Conservation (phyloP, 2,329 filamentous ascomycete species). For the Pseudopyricularia javanii region DNA sequence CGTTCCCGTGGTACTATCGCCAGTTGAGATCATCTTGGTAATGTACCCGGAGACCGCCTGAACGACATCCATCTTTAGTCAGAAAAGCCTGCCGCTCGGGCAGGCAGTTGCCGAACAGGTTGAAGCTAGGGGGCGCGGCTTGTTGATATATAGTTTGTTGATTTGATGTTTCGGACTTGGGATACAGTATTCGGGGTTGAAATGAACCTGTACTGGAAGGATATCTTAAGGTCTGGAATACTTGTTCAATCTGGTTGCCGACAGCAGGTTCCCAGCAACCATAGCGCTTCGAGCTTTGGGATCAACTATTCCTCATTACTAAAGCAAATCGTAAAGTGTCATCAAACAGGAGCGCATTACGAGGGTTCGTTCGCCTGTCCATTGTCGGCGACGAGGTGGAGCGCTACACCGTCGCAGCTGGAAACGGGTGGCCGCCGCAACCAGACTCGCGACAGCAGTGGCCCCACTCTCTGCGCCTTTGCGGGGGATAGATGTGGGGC, state of each 20-base stretch:
- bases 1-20: slow-evolving; percentile 53
- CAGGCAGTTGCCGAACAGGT: too few species aligned
- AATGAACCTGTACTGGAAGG: neutral
- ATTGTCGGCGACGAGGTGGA: neutral
- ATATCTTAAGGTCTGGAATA: too few species aligned
- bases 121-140: too few species aligned
- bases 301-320: neutral
- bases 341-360: neutral
- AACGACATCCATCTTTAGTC: slow-evolving; percentile 72
- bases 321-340: neutral
- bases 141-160: neutral
- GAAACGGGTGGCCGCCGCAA: neutral
- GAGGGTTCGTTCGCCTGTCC: neutral
- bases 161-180: neutral
- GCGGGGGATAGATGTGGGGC: neutral
- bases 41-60: slow-evolving; percentile 91
- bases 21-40: slow-evolving; percentile 84
- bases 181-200: neutral
- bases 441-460: neutral
- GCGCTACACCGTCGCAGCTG: neutral
- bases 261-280: neutral
- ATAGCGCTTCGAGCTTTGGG: neutral
- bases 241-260: too few species aligned
- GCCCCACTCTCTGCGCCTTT: neutral
- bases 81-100: neutral